phyloP scores from a whole-genome alignment of 2,329 filamentous ascomycete genomes.

The Lomentospora prolificans region DNA sequence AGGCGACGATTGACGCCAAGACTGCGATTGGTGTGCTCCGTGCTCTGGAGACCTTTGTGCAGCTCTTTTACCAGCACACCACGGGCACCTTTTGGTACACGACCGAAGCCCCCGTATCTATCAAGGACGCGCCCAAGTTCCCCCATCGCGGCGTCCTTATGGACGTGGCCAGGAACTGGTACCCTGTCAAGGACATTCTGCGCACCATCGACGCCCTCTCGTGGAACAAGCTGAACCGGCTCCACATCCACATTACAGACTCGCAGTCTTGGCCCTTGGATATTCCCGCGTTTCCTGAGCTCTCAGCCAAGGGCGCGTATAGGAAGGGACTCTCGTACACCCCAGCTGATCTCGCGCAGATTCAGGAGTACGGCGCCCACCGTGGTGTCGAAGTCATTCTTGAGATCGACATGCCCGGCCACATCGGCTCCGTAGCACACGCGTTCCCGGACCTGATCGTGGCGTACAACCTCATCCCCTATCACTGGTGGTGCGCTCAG shows the following conservation, averaged over 20 bases:
- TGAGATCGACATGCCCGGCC: constrained; percentile 75
- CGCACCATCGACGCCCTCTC: constrained; percentile 67
- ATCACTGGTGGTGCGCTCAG: constrained; percentile 49
- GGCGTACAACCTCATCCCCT: constrained; percentile 48
- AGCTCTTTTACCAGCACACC: constrained; percentile 70
- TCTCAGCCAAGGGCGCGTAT: constrained; percentile 68
- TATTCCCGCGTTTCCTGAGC: constrained; percentile 62
- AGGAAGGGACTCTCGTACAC: constrained; percentile 56
- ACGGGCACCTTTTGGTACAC: constrained; percentile 53
- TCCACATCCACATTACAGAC: constrained; percentile 76
- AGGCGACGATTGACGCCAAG: constrained; percentile 51
- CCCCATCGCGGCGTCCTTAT: constrained; percentile 70
- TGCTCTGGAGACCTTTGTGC: constrained; percentile 66
- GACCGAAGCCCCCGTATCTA: constrained; percentile 56
- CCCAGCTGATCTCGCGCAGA: constrained; percentile 48
- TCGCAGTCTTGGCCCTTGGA: constrained; percentile 80
- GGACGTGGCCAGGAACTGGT: constrained; percentile 67
- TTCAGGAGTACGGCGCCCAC: constrained; percentile 61
- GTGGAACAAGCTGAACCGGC: constrained; percentile 73
- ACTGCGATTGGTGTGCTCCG: constrained; percentile 61
- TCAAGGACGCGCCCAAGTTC: constrained; percentile 66
- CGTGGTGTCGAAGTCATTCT: constrained; percentile 63
- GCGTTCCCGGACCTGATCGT: constrained; percentile 63
- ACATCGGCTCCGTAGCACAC: constrained; percentile 58
- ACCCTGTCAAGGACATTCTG: constrained; percentile 56